Evolutionary conservation across 2,329 filamentous ascomycete species (phyloP), one percentile per base, ranked within the genome.

Genomic region (Dactylellina cionopaga): DNA sequence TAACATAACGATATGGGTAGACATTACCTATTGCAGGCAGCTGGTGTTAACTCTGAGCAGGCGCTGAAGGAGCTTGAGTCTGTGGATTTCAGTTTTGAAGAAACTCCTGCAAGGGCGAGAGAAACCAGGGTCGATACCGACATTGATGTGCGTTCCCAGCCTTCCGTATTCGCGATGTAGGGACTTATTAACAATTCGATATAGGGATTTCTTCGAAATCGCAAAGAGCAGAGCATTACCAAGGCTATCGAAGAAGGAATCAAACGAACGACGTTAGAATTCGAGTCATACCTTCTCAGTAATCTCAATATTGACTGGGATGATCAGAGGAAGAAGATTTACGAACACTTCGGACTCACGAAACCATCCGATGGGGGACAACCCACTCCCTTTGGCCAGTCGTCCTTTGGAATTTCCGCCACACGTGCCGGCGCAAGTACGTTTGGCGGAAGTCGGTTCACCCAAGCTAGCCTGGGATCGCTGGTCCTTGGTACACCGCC

Each of bases 291-390:
- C 80, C 84, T 99, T 63, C 93, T 98, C 79, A 93, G 97, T 77
- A 96, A 96, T 78, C 89, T 98, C 52, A 92, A 92, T 27, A 89
- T 96, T 83, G 92, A 98, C 80, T 98, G 95, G 93, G 93, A 97
- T 77, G 89, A 90, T 13, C 94, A 98, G 82, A 89, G 94, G 74
- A 92, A 91, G 80, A 89, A 89, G 75, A 96, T 99, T 75, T 98
- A 97, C 81, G 89, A 96, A 78, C 95, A 99, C 81, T 98, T 99
- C 80, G 95, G 95, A 11, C 90, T 99, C 13, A 84, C 83, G 5
- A 80, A 68, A 31, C 70, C 37, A 49, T 76, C 49, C 29, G 75
- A 49, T 56, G 69, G 65, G 49, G 15, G 52, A 63, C 35, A 75
- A 64, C 49, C 58, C 71, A 43, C 68, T 17, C 68, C 68, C 5